Conservation (phyloP, 495 filamentous ascomycete species). For the Tuber melanosporum region DNA sequence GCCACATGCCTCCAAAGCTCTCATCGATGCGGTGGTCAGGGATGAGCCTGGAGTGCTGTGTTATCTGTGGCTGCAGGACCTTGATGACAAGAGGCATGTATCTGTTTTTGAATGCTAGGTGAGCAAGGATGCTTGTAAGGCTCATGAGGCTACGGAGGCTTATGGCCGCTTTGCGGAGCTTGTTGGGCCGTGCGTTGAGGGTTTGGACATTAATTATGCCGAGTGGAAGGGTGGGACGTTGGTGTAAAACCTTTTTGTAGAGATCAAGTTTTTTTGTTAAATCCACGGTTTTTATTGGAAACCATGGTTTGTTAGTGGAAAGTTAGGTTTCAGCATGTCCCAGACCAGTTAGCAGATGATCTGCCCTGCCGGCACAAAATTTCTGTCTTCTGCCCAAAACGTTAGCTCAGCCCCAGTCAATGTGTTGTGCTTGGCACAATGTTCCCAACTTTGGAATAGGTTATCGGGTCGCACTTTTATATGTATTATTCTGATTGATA, state of each 20-base stretch:
- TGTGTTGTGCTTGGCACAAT: not conserved
- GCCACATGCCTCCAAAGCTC: not conserved
- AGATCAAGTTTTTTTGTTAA: not conserved
- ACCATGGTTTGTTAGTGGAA: too few relatives aligned
- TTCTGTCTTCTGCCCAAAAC: too few relatives aligned
- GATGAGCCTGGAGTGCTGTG: constrained; percentile 7
- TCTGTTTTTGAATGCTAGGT: constrained; percentile 12
- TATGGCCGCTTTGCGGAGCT: constrained; percentile 4
- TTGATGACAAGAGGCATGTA: constrained; percentile 6
- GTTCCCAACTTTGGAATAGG: not conserved
- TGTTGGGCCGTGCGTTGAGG: not conserved
- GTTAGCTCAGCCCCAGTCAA: too few relatives aligned
- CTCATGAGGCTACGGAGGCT: constrained; percentile 8
- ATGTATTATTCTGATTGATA: not conserved
- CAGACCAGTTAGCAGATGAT: too few relatives aligned
- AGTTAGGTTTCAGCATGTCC: too few relatives aligned
- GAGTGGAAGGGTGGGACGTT: constrained; percentile 9
- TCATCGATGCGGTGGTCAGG: not conserved
- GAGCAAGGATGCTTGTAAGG: not conserved
- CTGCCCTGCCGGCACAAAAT: too few relatives aligned
- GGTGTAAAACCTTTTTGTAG: not conserved
- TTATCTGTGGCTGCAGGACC: constrained; percentile 13
- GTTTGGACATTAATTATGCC: constrained; percentile 2
- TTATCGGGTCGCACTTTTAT: not conserved
- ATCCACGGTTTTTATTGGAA: too few relatives aligned